Evolutionary conservation across 208 protist genomes (phyloP), one percentile per base, ranked within the genome.

Genomic region (Acanthamoeba royreba): DNA sequence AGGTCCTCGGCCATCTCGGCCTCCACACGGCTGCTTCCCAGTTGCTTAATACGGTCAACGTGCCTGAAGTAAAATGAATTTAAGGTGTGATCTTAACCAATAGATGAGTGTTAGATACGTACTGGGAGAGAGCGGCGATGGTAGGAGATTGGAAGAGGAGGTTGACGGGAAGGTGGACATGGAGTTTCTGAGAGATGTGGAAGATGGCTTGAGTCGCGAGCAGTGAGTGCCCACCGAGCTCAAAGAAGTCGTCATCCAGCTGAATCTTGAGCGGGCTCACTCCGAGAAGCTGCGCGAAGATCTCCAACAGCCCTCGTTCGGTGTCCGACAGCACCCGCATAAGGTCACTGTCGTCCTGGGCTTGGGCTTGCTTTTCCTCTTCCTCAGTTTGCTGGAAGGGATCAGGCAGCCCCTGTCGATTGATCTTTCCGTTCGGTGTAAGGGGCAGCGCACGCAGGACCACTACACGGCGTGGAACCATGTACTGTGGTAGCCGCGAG

Each of bases 351-450:
- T 45, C 58, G 28, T 52, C 38, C 31, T 93, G 19, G 49, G 49
- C 49, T 19, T 9, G 13, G 49, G 49, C 49, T 19, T 55, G 49
- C 45, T 47, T 7, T 22, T 19, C 33, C n/a, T 49, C 42, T 9
- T 15, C 69, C 69, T 81, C 69, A 4, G 38, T 11, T 38, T 49
- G 25, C 33, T 81, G 9, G 74, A 85, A 55, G 13, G 40, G 96
- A 35, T n/a, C 83, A 45, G 95, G 96, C 33, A 97, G 72, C 31
- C 43, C 93, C 31, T 40, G 19, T 31, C 55, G 81, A 40, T 97
- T 96, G 61, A 97, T 97, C 83, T 97, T 97, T n/a, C 95, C 96
- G 55, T 97, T 97, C 28, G 96, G 96, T 35, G 96, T 97, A 13
- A 97, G 58, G 52, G 96, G 96, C 63, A 97, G 94, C 40, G 55